These are phyloP conservation scores for Cudoniella acicularis DNA, from an alignment of 495 filamentous ascomycete genomes.

Conservation along the genomic window DNA sequence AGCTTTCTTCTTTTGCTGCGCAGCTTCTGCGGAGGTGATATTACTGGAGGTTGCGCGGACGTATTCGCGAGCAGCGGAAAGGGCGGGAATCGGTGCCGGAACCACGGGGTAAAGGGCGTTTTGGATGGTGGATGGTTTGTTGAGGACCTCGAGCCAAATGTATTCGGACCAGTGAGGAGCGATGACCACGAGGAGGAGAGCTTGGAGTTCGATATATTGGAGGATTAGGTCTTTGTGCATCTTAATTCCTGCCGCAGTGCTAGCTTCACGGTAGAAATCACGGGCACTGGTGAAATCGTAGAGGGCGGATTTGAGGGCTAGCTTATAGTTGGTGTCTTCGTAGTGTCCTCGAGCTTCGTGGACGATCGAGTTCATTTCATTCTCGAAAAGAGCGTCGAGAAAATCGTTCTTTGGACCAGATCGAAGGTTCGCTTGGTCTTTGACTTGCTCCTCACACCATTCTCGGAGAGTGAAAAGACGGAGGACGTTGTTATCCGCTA, in stretches of 20 bases:
- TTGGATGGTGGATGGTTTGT: conserved; percentile 73
- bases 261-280: conserved; percentile 85
- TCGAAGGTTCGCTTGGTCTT: conserved; percentile 65
- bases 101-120: conserved; percentile 71
- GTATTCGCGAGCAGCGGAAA: conserved; percentile 78
- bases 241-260: conserved; percentile 65
- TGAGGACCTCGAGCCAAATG: conserved; percentile 85
- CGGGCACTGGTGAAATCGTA: conserved; percentile 86
- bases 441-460: conserved; percentile 84
- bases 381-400: conserved; percentile 87
- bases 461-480: conserved; percentile 81
- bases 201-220: conserved; percentile 84
- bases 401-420: conserved; percentile 70
- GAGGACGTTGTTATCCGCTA: conserved; percentile 87
- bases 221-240: conserved; percentile 76
- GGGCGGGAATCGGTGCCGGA: conserved; percentile 53
- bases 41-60: conserved; percentile 68
- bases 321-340: conserved; percentile 77
- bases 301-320: conserved; percentile 82
- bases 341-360: conserved; percentile 73
- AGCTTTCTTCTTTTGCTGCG: conserved; percentile 74
- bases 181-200: conserved; percentile 71
- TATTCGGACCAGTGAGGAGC: conserved; percentile 95
- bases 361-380: conserved; percentile 86
- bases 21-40: conserved; percentile 83